Evolutionary conservation across 305 asterid species (phyloP).

Genomic region (Rubia peregrina): DNA sequence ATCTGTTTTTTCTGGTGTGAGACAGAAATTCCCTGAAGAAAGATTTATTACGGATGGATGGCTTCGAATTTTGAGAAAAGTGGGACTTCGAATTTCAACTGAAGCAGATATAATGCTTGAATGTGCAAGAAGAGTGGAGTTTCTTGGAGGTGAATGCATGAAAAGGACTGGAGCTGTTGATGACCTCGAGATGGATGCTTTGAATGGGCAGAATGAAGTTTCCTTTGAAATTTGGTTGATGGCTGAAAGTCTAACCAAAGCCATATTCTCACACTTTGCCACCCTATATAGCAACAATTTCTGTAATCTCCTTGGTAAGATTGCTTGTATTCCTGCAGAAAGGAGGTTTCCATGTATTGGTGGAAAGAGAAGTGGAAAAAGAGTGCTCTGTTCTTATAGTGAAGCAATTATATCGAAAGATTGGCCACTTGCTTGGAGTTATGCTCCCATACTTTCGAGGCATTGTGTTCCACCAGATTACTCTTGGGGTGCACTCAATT

Average conservation of each 20-base stretch:
- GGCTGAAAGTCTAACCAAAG: constrained; percentile 78
- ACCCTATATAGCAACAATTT: constrained; percentile 82
- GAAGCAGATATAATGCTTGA: constrained; percentile 85
- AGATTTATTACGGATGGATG: constrained; percentile 84
- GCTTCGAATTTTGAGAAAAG: constrained; percentile 77
- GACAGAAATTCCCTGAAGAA: constrained; percentile 81
- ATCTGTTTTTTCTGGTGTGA: constrained; percentile 73
- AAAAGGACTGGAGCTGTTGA: constrained; percentile 44
- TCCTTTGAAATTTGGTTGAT: constrained; percentile 78
- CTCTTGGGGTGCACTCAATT: constrained; percentile 79
- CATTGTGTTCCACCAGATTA: constrained; percentile 91
- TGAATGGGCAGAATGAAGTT: constrained; percentile 57
- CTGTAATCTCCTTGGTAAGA: constrained; percentile 75
- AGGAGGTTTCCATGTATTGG: constrained; percentile 70
- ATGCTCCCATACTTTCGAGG: constrained; percentile 74
- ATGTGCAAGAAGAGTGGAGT: constrained; percentile 89
- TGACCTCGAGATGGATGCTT: constrained; percentile 46
- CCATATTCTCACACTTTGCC: constrained; percentile 76
- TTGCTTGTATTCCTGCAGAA: constrained; percentile 92
- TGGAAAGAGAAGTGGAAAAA: constrained; percentile 66
- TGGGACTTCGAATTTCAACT: constrained; percentile 68
- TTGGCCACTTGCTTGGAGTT: constrained; percentile 98
- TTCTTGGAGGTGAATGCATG: constrained; percentile 72
- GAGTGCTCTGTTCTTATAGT: constrained; percentile 80
- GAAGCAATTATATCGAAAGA: constrained; percentile 78